Percentiles rank a stretch among this genome's conserved stretches.
phyloP scores from a whole-genome alignment of 352 stramenopile genomes.

The Elongisporangium prolatum region DNA sequence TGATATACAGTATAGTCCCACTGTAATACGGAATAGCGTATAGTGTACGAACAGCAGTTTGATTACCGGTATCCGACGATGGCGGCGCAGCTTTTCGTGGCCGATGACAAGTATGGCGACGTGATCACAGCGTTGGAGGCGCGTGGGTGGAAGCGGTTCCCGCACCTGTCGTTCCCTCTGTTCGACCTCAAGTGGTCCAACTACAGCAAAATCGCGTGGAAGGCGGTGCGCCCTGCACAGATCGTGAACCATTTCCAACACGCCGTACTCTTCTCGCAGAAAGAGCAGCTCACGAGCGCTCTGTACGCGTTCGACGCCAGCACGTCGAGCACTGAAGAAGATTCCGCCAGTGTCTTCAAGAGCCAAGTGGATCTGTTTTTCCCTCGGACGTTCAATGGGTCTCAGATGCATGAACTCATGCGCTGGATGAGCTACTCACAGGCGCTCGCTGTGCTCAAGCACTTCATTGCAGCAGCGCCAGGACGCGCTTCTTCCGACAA shows the following conservation, averaged over 20 bases:
- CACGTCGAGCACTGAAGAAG: background rate
- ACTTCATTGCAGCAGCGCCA: slow-evolving; percentile 4
- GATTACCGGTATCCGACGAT: no score
- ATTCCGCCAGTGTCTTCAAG: background rate
- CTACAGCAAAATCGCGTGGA: slow-evolving; percentile 63
- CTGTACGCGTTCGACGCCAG: slow-evolving; percentile 19
- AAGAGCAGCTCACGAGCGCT: slow-evolving; percentile 40
- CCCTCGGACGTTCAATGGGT: slow-evolving; percentile 36
- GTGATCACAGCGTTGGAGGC: slow-evolving; percentile 18
- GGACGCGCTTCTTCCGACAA: background rate
- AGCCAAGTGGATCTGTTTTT: slow-evolving; percentile 40
- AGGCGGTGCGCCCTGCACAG: slow-evolving; percentile 28
- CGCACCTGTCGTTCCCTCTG: slow-evolving; percentile 49
- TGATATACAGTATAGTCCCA: no score
- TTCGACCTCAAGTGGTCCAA: slow-evolving; percentile 66
- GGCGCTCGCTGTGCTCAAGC: slow-evolving; percentile 35
- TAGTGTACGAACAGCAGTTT: no score
- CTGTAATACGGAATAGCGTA: no score
- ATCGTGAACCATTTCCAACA: slow-evolving; percentile 69
- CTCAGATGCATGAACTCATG: slow-evolving; percentile 16
- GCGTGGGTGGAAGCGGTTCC: slow-evolving; percentile 40
- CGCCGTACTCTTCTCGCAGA: slow-evolving; percentile 56
- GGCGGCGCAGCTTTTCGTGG: slow-evolving; percentile 29
- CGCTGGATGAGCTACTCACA: slow-evolving; percentile 46
- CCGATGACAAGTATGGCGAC: slow-evolving; percentile 53